A percentile compares a stretch with the other conserved stretches of the same genome.
Conservation (phyloP, 129 eudicot species). For the Flaveria bidentis region DNA sequence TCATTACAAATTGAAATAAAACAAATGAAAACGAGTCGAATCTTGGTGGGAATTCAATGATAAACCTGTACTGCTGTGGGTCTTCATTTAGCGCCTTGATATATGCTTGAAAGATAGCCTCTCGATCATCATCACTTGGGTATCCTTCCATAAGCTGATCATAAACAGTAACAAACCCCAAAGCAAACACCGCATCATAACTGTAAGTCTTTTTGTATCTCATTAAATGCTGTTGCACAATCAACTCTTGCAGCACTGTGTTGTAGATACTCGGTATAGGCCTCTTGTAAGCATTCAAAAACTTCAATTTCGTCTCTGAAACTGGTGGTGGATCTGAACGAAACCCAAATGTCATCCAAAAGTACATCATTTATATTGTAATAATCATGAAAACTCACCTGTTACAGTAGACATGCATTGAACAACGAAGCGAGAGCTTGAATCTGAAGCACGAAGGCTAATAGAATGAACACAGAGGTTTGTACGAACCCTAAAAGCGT, state of each 20-base stretch:
- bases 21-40: too few relatives aligned
- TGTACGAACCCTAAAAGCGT: constrained; percentile 46
- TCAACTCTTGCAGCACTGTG: constrained; percentile 77
- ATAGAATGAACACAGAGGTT: constrained; percentile 33
- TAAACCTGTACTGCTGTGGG: constrained; percentile 76
- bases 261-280: constrained; percentile 96
- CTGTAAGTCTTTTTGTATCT: constrained; percentile 76
- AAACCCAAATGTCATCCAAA: neutral
- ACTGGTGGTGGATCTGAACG: constrained; percentile 44
- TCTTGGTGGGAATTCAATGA: neutral
- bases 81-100: constrained; percentile 80
- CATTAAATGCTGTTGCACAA: constrained; percentile 87
- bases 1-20: too few relatives aligned
- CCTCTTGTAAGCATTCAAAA: constrained; percentile 75
- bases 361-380: too few relatives aligned
- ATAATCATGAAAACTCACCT: constrained; percentile 39
- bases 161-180: constrained; percentile 92
- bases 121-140: constrained; percentile 82
- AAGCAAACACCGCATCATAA: constrained; percentile 85
- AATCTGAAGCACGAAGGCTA: constrained; percentile 30
- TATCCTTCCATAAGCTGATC: constrained; percentile 98
- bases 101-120: constrained; percentile 78
- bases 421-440: constrained; percentile 49
- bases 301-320: constrained; percentile 72
- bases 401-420: constrained; percentile 66